phyloP scores from a whole-genome alignment of 768 basidiomycete species.

The Sarcodon sp. region DNA sequence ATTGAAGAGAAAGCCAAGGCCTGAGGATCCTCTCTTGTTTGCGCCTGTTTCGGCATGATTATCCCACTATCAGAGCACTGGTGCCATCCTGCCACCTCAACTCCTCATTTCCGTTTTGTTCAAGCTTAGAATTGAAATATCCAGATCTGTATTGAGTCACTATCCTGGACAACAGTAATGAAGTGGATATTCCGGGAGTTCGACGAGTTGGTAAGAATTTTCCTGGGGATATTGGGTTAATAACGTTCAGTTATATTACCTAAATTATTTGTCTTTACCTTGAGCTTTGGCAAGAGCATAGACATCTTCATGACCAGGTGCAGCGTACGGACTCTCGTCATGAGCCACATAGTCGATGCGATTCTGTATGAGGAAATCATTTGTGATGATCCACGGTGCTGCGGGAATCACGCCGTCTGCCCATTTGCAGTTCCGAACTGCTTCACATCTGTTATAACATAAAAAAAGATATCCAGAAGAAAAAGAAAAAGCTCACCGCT shows the following conservation, averaged over 20 bases:
- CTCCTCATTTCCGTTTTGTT: conserved; percentile 74
- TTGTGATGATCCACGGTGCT: conserved; percentile 82
- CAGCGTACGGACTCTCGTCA: conserved; percentile 81
- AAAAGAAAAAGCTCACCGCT: conserved; percentile 35
- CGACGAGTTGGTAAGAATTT: conserved; percentile 93
- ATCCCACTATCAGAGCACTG: conserved; percentile 5
- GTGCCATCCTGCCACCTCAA: conserved; percentile 45
- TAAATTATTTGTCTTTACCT: conserved; percentile 34
- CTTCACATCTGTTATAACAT: conserved; percentile 47
- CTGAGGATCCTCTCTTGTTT: too few relatives aligned
- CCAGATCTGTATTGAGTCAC: conserved; percentile 76
- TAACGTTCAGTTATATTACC: background rate
- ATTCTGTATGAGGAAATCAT: conserved; percentile 64
- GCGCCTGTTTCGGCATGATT: too few relatives aligned
- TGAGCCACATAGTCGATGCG: conserved; percentile 96
- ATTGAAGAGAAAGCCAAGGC: too few relatives aligned
- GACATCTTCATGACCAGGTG: conserved; percentile 74
- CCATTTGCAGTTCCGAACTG: conserved; percentile 94
- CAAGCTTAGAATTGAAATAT: conserved; percentile 81
- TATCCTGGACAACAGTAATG: conserved; percentile 84
- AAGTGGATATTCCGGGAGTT: conserved; percentile 91
- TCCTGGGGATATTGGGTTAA: conserved; percentile 30
- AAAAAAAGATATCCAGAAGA: background rate
- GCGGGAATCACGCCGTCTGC: conserved; percentile 88
- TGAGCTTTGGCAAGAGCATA: conserved; percentile 71